Evolutionary conservation across 2,329 filamentous ascomycete genomes (phyloP), one percentile per base, ranked within the genome.

Genomic region (Triangularia verruculosa): DNA sequence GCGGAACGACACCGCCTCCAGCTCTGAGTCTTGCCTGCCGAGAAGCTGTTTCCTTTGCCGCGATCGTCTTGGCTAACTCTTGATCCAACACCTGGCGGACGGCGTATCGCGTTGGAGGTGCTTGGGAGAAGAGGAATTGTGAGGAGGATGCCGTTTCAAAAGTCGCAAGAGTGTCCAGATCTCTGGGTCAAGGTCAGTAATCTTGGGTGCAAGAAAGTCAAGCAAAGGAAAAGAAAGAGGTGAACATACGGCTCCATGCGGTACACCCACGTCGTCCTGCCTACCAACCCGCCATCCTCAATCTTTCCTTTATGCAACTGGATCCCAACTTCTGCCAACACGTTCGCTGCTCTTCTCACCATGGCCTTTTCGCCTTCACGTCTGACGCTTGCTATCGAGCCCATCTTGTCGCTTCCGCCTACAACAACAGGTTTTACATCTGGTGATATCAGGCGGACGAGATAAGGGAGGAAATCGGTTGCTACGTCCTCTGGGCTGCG

Each of bases 61-160:
- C 79, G 12, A 89, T 84, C 56, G 92, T 89, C 72, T 90, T 92
- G 65, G 86, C 86, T 70, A 94, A 90, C 75, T 98, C 94, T 74
- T 95, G 92, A 72, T 97, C 93, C 1, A 99, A 83, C 8, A 97
- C 93, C 75, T 97, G 94, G 22, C 95, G 88, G 5, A 99, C 89
- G 1, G 94, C 94, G 72, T 92, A 99, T n/a, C 95, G 86, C 0
- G 92, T 92, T 0, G 91, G 92, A 1, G 39, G 39, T 0, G 86
- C 87, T 9, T 86, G 84, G 1, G 85, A 84, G 39, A 82, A 79
- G 15, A 85, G 78, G 1, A 80, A 71, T 3, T 82, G 78, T 3
- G 86, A 79, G 6, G 39, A 11, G 1, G 82, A 78, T 7, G 83
- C 85, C 0, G 92, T 92, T 69, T 91, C 88, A 70, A 91, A 98